These are phyloP conservation scores for Microcyclosporella mali DNA, from an alignment of 2,329 filamentous ascomycete genomes.

Conservation along the genomic window DNA sequence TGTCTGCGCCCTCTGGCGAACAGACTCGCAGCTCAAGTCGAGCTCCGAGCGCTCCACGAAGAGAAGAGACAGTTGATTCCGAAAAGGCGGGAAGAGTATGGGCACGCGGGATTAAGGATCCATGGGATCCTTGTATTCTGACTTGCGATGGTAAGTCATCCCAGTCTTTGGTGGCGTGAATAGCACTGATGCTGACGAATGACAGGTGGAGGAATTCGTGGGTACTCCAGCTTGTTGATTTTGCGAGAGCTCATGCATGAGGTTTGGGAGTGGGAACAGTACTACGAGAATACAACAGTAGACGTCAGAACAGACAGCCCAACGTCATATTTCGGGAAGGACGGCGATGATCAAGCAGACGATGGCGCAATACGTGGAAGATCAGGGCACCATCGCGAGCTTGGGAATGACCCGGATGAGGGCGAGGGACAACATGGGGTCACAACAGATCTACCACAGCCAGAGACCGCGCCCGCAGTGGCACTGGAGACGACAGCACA, in stretches of 20 bases:
- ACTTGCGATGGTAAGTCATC: conserved; percentile 37
- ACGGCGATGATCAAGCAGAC: conserved; percentile 12
- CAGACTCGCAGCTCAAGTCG: conserved; percentile 22
- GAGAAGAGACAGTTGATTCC: conserved; percentile 33
- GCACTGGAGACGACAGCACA: conserved; percentile 13
- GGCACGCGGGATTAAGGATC: conserved; percentile 38
- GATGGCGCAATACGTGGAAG: conserved; percentile 14
- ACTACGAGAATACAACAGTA: conserved; percentile 27
- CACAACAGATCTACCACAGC: conserved; percentile 6
- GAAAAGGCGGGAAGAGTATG: conserved; percentile 39
- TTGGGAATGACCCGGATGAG: conserved; percentile 13
- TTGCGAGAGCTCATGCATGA: conserved; percentile 45
- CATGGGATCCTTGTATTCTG: conserved; percentile 45
- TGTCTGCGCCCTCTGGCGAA: conserved; percentile 13
- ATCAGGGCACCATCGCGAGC: conserved; percentile 7
- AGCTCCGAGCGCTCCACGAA: conserved; percentile 22
- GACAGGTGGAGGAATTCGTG: conserved; percentile 41
- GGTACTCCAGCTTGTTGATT: conserved; percentile 47
- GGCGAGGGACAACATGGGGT: conserved; percentile 16
- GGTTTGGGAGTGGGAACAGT: conserved; percentile 40
- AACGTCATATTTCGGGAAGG: conserved; percentile 5
- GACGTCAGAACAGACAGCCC: conserved; percentile 17
- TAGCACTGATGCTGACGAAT: no score
- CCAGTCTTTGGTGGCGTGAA: no score
- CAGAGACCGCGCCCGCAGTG: conserved; percentile 4